A percentile compares a stretch with the other conserved stretches of the same genome.
These are phyloP conservation scores for Cutaneotrichosporon daszewskae DNA, from an alignment of 1,284 basidiomycete species.

Conservation along the genomic window DNA sequence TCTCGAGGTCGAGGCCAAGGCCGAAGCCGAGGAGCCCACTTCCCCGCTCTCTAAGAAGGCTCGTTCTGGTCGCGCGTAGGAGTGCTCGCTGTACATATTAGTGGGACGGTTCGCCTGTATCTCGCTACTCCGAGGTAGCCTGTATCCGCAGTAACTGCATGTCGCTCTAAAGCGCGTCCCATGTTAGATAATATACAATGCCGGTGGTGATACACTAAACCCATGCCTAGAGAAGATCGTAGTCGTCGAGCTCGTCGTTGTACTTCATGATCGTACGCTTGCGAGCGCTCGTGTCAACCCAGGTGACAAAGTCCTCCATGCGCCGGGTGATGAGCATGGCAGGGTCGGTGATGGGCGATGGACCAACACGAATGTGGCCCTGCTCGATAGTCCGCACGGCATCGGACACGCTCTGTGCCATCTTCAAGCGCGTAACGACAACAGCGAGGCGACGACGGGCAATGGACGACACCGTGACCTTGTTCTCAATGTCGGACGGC, in stretches of 20 bases:
- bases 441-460: conserved; percentile 88
- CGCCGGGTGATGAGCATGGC: conserved; percentile 94
- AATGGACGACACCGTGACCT: conserved; percentile 90
- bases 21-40: no score
- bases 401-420: conserved; percentile 92
- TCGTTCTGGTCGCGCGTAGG: no score
- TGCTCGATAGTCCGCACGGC: conserved; percentile 97
- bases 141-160: no score
- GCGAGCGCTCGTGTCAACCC: conserved; percentile 96
- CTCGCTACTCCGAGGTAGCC: no score
- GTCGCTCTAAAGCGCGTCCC: no score
- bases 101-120: no score
- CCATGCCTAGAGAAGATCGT: conserved; percentile 64
- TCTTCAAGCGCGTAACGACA: conserved; percentile 85
- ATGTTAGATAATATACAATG: no score
- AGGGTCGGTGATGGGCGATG: conserved; percentile 92
- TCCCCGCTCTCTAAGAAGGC: no score
- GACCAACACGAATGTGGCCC: conserved; percentile 94
- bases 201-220: neutral
- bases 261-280: conserved; percentile 94
- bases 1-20: no score
- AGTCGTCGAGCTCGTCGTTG: conserved; percentile 96
- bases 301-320: conserved; percentile 99
- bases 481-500: conserved; percentile 87
- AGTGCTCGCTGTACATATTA: no score